Evolutionary conservation across 202 grass and related monocot species (phyloP), one percentile per base, ranked within the genome.

Genomic region (Hordeum pubiflorum): DNA sequence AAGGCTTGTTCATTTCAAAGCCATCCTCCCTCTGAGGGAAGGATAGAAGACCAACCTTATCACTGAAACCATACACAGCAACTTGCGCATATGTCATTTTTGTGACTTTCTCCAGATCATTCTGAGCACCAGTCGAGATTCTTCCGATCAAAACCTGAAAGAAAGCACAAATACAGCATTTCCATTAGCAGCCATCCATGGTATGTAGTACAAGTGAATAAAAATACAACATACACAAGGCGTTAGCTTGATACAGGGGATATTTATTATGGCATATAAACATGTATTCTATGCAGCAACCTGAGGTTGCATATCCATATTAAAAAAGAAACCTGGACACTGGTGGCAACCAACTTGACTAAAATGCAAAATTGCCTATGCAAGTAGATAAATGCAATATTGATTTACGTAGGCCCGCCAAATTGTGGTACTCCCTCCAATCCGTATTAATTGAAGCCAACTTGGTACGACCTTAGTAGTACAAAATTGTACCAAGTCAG

Each of bases 41-140:
- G 43, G 96, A 99, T 58, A 99, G 85, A 48, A 99, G 92, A 41
- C 96, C 96, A 63, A 99, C 92, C 78, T 99, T 99, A 23, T 99
- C 92, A 10, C 96, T 99, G 69, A 97, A 97, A 36, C 95, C 95
- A 63, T 97, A 97, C 2, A 97, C 88, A 3, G 88, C 95, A 63
- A 99, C 96, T 83, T 96, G 96, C 0, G 92, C 92, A 58, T 99
- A 99, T 3, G 96, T 93, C 92, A 99, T 99, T 76, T 99, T 99
- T 6, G 92, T 99, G 17, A 99, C 92, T 77, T 99, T 99, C 87
- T 93, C 96, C 81, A 99, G 78, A 66, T 99, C 96, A 32, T 99
- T 99, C 75, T 99, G 96, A 61, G 96, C 96, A 44, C 96, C 92
- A 20, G 96, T 99, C 24, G 96, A 99, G 56, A 99, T 93, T 71